These are phyloP conservation scores for Candida cerambycidarum DNA, from an alignment of 805 yeast species.

Conservation along the genomic window DNA sequence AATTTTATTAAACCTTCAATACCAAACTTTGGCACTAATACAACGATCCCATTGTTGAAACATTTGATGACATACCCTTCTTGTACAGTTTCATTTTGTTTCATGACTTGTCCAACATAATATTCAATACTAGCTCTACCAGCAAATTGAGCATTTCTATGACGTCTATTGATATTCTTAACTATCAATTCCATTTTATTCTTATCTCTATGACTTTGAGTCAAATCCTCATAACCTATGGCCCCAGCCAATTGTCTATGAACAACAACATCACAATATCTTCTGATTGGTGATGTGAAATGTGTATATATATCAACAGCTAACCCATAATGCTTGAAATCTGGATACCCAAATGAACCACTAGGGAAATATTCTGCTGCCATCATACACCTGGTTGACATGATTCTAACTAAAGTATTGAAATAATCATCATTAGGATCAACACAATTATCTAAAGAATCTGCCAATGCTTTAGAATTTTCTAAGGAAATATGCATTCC, in stretches of 20 bases:
- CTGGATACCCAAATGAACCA: conserved; percentile 86
- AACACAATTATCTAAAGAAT: conserved; percentile 83
- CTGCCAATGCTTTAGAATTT: conserved; percentile 88
- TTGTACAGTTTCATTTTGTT: conserved; percentile 72
- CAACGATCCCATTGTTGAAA: conserved; percentile 92
- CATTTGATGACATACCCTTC: conserved; percentile 92
- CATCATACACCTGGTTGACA: conserved; percentile 99
- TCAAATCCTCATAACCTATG: conserved; percentile 85
- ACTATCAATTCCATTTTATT: conserved; percentile 85
- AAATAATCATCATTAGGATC: conserved; percentile 86
- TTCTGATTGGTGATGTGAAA: conserved; percentile 96
- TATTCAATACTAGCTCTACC: conserved; percentile 98
- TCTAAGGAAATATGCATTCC: conserved; percentile 74
- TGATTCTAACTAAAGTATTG: conserved; percentile 88
- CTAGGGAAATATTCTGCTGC: conserved; percentile 97
- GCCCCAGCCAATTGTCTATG: conserved; percentile 99
- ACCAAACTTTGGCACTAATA: conserved; percentile 92
- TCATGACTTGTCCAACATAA: conserved; percentile 97
- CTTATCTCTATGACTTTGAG: conserved; percentile 82
- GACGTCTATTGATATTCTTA: conserved; percentile 87
- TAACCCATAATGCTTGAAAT: conserved; percentile 93
- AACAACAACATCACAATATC: conserved; percentile 97
- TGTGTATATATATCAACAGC: conserved; percentile 98
- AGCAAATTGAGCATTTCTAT: conserved; percentile 97
- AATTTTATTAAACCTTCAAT: conserved; percentile 89